phyloP scores from a whole-genome alignment of 805 yeast species.

The Candida insectalens region DNA sequence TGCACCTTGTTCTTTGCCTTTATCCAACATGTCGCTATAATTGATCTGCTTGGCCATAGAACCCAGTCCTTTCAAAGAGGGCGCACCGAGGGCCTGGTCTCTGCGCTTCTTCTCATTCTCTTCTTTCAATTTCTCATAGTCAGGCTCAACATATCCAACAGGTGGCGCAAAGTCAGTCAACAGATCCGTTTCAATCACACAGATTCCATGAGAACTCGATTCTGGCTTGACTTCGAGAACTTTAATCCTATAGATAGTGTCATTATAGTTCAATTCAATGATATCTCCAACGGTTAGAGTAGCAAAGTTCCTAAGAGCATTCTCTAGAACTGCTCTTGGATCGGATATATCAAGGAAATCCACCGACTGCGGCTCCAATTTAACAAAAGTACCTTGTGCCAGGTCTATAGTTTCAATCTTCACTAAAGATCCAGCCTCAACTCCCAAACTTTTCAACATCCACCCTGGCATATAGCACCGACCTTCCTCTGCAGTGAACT shows the following conservation, averaged over 20 bases:
- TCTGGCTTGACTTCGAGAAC: constrained; percentile 86
- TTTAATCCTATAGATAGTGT: constrained; percentile 65
- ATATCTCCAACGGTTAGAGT: constrained; percentile 79
- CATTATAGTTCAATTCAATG: constrained; percentile 78
- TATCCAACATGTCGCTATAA: constrained; percentile 48
- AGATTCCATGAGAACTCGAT: constrained; percentile 52
- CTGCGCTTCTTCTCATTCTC: constrained; percentile 29
- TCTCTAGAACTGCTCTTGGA: constrained; percentile 94
- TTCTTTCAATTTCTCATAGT: constrained; percentile 34
- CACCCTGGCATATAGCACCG: constrained; percentile 90
- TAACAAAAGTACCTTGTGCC: constrained; percentile 81
- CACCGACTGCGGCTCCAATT: constrained; percentile 89
- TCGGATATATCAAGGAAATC: constrained; percentile 90
- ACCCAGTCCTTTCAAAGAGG: constrained; percentile 33
- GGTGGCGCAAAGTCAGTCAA: constrained; percentile 99
- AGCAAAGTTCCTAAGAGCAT: constrained; percentile 81
- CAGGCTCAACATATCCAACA: constrained; percentile 95
- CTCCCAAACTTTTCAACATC: constrained; percentile 77
- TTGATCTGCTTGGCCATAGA: constrained; percentile 71
- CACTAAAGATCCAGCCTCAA: constrained; percentile 74
- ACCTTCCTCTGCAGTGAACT: constrained; percentile 96
- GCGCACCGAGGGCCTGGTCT: constrained; percentile 27
- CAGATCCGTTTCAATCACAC: constrained; percentile 94
- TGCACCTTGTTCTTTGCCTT: constrained; percentile 21
- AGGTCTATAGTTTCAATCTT: constrained; percentile 69